Base-by-base conservation (phyloP, 208 protist genomes). In the Acanthamoeba lenticulata region DNA sequence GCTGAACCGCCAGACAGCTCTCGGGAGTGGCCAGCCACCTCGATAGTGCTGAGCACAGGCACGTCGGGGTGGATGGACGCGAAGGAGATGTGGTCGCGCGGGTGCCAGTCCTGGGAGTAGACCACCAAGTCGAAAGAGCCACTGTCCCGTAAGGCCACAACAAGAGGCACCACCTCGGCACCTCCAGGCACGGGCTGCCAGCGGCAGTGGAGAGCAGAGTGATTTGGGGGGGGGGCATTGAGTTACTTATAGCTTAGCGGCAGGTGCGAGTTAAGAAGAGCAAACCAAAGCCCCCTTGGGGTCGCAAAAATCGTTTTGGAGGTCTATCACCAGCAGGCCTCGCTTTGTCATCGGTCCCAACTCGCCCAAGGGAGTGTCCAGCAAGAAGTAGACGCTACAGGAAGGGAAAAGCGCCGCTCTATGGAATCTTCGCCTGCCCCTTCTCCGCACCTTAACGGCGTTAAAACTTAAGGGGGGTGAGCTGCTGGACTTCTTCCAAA, bases 241-340 rank as follows among this genome's bases (percentile, higher is more conserved):
- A 5, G 11, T 57, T 19, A 19, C 49, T 24, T 57, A 19, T 57
- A 36, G 40, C 38, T 15, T 11, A 0, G 4, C 0, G 74, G 42
- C 38, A 40, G 42, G 79, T 27, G 65, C 32, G 34, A 0, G 9
- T 1, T 9, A 74, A 19, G 29, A 38, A 15, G 15, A 38, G 0
- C 42, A 49, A n/a, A 91, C 85, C 85, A 91, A 29, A 34, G 85
- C 85, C 9, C 74, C 74, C 34, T 69, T 67, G 29, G 57, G 49
- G 34, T 95, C 38, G 65, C 93, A 96, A 74, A 97, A 97, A 86
- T 97, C 97, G 85, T 97, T 96, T 93, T 97, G 96, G 11, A 97
- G 42, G 94, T 97, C 96, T 13, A 97, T 60, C 52, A 97, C 91
- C n/a, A 97, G 47, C 65, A 97, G 89, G 24, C 92, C 96, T n/a